phyloP scores from a whole-genome alignment of 768 basidiomycete species.

The Boletus coccyginus region DNA sequence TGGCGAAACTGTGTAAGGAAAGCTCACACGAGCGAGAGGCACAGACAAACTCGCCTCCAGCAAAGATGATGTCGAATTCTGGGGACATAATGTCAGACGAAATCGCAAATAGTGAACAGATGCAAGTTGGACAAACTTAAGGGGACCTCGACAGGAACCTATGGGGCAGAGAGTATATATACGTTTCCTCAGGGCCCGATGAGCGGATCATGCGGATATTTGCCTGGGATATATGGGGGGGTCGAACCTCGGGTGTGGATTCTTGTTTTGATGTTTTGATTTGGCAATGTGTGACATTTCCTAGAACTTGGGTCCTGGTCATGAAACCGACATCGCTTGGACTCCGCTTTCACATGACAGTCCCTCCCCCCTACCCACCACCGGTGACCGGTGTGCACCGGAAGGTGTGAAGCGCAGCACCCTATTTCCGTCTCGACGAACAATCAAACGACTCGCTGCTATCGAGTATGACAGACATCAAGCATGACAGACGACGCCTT shows the following conservation, averaged over 20 bases:
- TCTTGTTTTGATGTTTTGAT: no score
- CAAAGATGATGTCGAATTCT: constrained; percentile 52
- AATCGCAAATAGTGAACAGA: background rate
- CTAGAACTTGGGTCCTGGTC: no score
- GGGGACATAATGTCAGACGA: background rate
- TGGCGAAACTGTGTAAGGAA: constrained; percentile 2
- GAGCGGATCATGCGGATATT: no score
- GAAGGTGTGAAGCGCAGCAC: no score
- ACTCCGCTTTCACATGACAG: no score
- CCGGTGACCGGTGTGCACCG: no score
- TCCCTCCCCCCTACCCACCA: no score
- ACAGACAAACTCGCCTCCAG: constrained; percentile 42
- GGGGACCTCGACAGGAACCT: no score
- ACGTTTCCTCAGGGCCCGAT: background rate
- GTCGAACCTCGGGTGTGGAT: no score
- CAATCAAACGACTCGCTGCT: constrained; percentile 80
- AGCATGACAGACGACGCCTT: constrained; percentile 29
- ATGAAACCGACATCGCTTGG: no score
- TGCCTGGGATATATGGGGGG: background rate
- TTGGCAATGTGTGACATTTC: no score
- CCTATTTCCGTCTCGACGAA: constrained; percentile 34
- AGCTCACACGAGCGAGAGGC: background rate
- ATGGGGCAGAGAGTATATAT: background rate
- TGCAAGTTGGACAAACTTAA: no score
- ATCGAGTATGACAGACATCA: constrained; percentile 68